phyloP scores from a whole-genome alignment of 371 early-diverging fungal genomes.

The Mortierella sp. region DNA sequence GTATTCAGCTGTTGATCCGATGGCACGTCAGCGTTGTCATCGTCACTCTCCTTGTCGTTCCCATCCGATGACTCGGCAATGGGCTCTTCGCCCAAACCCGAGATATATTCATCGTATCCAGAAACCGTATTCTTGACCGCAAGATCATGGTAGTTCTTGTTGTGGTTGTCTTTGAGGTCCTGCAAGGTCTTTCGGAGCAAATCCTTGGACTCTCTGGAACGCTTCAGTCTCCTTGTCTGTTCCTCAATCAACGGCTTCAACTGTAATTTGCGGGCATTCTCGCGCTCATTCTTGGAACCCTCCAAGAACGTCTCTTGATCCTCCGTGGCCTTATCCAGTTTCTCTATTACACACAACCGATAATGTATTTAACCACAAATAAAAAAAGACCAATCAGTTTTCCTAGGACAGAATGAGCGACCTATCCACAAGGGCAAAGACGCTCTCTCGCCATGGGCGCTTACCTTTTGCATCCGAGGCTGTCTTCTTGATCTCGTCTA shows the following conservation, averaged over 20 bases:
- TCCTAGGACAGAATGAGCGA: no score
- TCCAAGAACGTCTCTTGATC: conserved; percentile 30
- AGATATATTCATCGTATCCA: conserved; percentile 69
- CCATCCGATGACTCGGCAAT: neutral
- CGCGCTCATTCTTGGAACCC: conserved; percentile 27
- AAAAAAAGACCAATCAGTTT: no score
- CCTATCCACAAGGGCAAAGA: neutral
- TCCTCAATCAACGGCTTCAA: conserved; percentile 38
- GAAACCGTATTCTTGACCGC: conserved; percentile 76
- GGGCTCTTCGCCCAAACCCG: neutral
- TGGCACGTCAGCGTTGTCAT: neutral
- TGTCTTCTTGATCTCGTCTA: conserved; percentile 52
- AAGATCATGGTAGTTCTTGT: conserved; percentile 83
- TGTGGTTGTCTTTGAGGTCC: conserved; percentile 76
- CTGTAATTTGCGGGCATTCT: conserved; percentile 16
- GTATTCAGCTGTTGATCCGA: conserved; percentile 13
- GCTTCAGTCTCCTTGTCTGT: conserved; percentile 54
- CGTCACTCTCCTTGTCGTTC: neutral
- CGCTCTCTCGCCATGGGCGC: neutral
- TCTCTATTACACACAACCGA: conserved; percentile 39
- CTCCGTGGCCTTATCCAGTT: conserved; percentile 42
- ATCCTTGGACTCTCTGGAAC: conserved; percentile 20
- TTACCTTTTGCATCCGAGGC: conserved; percentile 57
- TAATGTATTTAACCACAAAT: no score
- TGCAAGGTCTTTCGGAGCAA: conserved; percentile 53